phyloP scores from a whole-genome alignment of 495 filamentous ascomycete species.

The Neurospora sp. region DNA sequence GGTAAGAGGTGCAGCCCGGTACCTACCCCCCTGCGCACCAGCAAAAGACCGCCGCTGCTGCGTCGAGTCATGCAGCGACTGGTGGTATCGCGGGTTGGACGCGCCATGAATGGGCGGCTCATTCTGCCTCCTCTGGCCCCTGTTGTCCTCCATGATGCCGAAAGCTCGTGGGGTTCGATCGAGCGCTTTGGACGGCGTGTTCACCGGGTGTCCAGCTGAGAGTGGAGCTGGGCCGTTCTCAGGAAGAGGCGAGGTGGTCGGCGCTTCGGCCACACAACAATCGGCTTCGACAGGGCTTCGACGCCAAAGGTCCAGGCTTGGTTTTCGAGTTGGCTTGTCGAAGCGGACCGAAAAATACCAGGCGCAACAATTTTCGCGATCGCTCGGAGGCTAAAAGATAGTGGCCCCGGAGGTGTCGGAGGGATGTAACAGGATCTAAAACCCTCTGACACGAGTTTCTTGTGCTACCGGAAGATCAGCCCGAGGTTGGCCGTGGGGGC shows the following conservation, averaged over 20 bases:
- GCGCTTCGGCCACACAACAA: slow-evolving; percentile 21
- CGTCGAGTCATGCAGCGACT: slow-evolving; percentile 29
- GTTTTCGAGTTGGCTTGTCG: background rate
- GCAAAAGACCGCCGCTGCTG: slow-evolving; percentile 33
- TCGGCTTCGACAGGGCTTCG: slow-evolving; percentile 18
- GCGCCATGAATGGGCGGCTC: slow-evolving; percentile 42
- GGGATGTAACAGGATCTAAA: slow-evolving; percentile 1
- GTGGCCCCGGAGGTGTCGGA: background rate
- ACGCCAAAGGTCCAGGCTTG: slow-evolving; percentile 1
- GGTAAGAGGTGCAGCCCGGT: slow-evolving; percentile 34
- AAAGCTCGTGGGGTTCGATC: slow-evolving; percentile 32
- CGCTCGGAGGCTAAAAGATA: background rate
- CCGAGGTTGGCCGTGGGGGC: background rate
- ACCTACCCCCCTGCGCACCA: slow-evolving; percentile 36
- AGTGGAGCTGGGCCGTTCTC: slow-evolving; percentile 49
- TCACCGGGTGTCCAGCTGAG: slow-evolving; percentile 46
- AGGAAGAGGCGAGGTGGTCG: slow-evolving; percentile 45
- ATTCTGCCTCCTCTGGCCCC: slow-evolving; percentile 58
- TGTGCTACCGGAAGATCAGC: slow-evolving; percentile 5
- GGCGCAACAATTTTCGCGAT: background rate
- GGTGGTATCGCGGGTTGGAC: slow-evolving; percentile 34
- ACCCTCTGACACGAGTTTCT: slow-evolving; percentile 2
- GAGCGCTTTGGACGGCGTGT: slow-evolving; percentile 30
- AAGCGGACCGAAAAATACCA: slow-evolving; percentile 4
- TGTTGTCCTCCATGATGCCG: slow-evolving; percentile 55